Evolutionary conservation across 805 yeast genomes (phyloP), one percentile per base, ranked within the genome.

Genomic region (Ogataea zsoltii): DNA sequence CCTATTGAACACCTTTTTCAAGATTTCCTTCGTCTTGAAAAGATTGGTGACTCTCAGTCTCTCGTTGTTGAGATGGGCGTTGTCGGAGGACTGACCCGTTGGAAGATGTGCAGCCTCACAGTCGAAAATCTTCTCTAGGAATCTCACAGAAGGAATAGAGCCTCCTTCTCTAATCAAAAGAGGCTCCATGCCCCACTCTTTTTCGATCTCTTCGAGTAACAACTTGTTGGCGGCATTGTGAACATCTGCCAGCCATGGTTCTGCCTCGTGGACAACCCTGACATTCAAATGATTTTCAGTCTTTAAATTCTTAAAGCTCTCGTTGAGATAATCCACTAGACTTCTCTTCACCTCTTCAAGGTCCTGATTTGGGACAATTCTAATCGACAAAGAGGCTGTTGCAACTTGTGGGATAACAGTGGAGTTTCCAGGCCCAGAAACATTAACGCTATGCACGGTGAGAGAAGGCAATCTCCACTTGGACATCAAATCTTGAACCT

Each of bases 91-190:
- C 68, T 92, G 99, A 0, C 98, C 99, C 60, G 97, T 89, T 2
- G 99, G 98, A 28, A 94, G 79, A 65, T 94, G 98, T 0, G 92
- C 95, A 1, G 97, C 98, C 19, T 88, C 88, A 3, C 98, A 96
- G 42, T 75, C 66, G 54, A 92, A 87, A 11, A 77, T 71, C 63
- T 87, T 87, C 57, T 92, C 99, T 53, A 92, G 68, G 49, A 85
- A 85, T 51, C 97, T 69, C 7, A 94, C 82, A 10, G 92, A 84
- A 2, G 99, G 97, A 62, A 92, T 90, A 0, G 97, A 88, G 0
- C 99, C 99, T 49, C 99, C 99, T 69, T 94, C 99, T 53, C 98
- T 79, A 26, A 94, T 88, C 49, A 82, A 84, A 33, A 92, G 68
- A 2, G 98, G 97, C 44, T 86, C 88, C 11, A 72, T 68, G 0